Conservation (phyloP, 495 filamentous ascomycete genomes). For the Lasiosphaeria ovina region DNA sequence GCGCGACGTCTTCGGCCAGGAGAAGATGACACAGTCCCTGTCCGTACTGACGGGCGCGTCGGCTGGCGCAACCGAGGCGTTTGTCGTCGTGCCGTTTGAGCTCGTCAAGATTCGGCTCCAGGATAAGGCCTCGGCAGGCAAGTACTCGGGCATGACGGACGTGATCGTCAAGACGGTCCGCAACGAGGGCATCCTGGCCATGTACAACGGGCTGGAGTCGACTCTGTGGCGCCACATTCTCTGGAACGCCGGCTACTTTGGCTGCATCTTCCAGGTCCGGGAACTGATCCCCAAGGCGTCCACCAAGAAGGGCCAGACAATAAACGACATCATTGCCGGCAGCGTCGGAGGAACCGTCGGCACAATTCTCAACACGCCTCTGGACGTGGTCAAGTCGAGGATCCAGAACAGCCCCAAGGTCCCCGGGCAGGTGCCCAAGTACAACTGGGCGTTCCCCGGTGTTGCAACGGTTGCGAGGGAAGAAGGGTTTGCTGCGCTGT, state of each 20-base stretch:
- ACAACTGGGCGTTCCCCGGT: slow-evolving; percentile 95
- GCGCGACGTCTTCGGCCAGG: slow-evolving; percentile 72
- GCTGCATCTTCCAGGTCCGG: slow-evolving; percentile 95
- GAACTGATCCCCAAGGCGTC: slow-evolving; percentile 72
- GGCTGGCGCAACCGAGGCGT: slow-evolving; percentile 91
- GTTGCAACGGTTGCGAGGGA: slow-evolving; percentile 84
- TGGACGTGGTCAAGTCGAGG: slow-evolving; percentile 96
- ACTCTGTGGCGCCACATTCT: slow-evolving; percentile 96
- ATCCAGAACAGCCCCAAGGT: slow-evolving; percentile 91
- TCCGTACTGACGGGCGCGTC: slow-evolving; percentile 90
- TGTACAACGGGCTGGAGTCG: slow-evolving; percentile 96
- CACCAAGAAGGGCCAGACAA: slow-evolving; percentile 75
- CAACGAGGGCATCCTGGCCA: slow-evolving; percentile 77
- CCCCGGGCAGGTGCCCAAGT: slow-evolving; percentile 77
- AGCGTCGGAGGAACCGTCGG: slow-evolving; percentile 85
- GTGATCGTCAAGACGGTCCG: slow-evolving; percentile 76
- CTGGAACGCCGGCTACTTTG: slow-evolving; percentile 98
- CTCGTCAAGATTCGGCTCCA: slow-evolving; percentile 95
- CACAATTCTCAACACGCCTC: slow-evolving; percentile 91
- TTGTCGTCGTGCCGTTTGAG: slow-evolving; percentile 89
- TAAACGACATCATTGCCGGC: slow-evolving; percentile 85
- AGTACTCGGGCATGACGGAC: slow-evolving; percentile 93
- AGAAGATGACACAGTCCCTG: slow-evolving; percentile 85
- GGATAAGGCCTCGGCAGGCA: slow-evolving; percentile 88
- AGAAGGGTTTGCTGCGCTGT: slow-evolving; percentile 87